Base-by-base conservation (phyloP, 495 filamentous ascomycete genomes). In the Tuber brumale region DNA sequence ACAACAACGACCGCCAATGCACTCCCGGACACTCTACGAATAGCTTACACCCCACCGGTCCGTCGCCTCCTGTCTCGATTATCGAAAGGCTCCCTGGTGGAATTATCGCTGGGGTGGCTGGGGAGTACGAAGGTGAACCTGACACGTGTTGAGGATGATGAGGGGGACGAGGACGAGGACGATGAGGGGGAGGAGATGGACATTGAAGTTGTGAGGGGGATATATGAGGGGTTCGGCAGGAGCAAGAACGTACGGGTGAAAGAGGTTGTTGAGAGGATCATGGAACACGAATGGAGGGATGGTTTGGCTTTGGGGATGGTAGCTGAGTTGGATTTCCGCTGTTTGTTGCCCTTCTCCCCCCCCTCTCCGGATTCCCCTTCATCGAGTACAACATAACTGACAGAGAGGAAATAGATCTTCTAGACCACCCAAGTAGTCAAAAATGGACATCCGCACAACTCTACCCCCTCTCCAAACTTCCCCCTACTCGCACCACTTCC, bases 211-310 rank as follows among this genome's bases (percentile, higher is more conserved):
- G 85, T 93, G 19, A 86, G 87, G 19, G 88, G 90, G 66, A 85
- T 87, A 51, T 95, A 94, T 84, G 79, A 77, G n/a, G 81, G 82
- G 1, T 76, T 76, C 23, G 70, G 70, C 37, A 74, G 23, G 23
- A 21, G 35, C 31, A 83, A 85, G 35, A 85, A 86, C 35, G 79
- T 90, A 0, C 85, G 85, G 48, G 83, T 84, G 14, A 82, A 82
- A 70, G 93, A 97, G 81, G 88, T 95, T 7, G 85, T 92, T 10
- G 92, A 93, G 79, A 87, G 92, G 43, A 91, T 97, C 57, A 79
- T 92, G 0, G 91, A 94, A 75, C 92, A 92, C 69, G 93, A 97
- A 82, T 97, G 93, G 93, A 87, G 92, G 35, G 87, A 90, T 72
- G 93, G 93, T 1, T 85, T 96, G 35, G 90, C 88, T 1, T 84